Evolutionary conservation across 2,329 filamentous ascomycete genomes (phyloP).

Genomic region (Aspergillus costaricaensis): DNA sequence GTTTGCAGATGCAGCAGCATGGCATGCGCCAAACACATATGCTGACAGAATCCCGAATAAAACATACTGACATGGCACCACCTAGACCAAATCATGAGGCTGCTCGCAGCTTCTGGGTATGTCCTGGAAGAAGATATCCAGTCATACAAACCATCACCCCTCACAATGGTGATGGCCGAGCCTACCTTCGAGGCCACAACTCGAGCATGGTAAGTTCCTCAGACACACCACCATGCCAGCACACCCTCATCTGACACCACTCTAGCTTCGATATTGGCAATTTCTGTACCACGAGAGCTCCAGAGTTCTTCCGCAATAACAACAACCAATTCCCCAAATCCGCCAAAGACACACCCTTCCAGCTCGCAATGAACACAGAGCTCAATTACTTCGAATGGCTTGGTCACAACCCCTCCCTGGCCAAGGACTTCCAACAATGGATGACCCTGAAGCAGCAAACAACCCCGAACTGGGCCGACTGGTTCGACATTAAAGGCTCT

Average conservation of each 20-base stretch:
- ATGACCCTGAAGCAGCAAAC: slow-evolving; percentile 18
- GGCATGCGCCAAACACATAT: neutral
- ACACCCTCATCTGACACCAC: neutral
- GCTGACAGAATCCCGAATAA: neutral
- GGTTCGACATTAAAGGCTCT: slow-evolving; percentile 14
- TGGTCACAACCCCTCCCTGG: slow-evolving; percentile 14
- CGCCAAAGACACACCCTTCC: slow-evolving; percentile 20
- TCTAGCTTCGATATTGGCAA: slow-evolving; percentile 18
- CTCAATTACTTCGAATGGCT: slow-evolving; percentile 23
- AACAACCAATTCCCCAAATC: slow-evolving; percentile 16
- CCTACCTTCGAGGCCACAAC: slow-evolving; percentile 21
- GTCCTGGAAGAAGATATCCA: slow-evolving; percentile 22
- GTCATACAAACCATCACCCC: slow-evolving; percentile 21
- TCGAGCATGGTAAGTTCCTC: slow-evolving; percentile 14
- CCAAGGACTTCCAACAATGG: slow-evolving; percentile 20
- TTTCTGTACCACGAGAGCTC: slow-evolving; percentile 16
- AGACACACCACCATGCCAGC: neutral
- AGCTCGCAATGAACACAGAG: slow-evolving; percentile 18
- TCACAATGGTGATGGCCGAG: slow-evolving; percentile 24
- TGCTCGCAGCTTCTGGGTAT: slow-evolving; percentile 20
- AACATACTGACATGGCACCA: neutral
- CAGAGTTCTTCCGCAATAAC: slow-evolving; percentile 22
- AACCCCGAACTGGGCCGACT: slow-evolving; percentile 17
- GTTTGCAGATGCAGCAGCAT: no score
- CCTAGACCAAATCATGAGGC: slow-evolving; percentile 20